Percentiles rank a stretch among this genome's conserved stretches.
Evolutionary conservation across 75 land plant species (phyloP).

Genomic region (Pinus tabuliformis): DNA sequence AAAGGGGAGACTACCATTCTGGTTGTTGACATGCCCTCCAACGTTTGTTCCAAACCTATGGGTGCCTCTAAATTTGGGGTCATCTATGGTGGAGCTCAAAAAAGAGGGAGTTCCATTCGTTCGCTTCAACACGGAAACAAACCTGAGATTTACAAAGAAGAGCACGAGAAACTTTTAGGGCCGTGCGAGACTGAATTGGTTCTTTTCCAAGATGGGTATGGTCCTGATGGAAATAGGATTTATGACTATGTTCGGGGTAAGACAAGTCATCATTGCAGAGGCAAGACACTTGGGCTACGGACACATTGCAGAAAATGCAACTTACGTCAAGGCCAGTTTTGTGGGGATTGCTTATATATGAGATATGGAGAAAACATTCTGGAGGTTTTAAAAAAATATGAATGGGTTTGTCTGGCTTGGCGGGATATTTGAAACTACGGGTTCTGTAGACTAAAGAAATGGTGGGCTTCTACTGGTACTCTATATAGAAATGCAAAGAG

Average conservation of each 20-base stretch:
- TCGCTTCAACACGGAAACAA: constrained; percentile 12
- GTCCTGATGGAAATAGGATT: constrained; percentile 60
- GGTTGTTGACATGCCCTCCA: no score
- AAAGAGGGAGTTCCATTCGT: no score
- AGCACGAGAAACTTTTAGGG: constrained; percentile 84
- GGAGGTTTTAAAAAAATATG: constrained; percentile 1
- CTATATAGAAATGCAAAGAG: no score
- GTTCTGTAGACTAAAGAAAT: constrained; percentile 73
- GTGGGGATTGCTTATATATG: constrained; percentile 91
- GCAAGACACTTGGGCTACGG: background rate
- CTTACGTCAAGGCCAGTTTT: constrained; percentile 75
- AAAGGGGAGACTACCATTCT: no score
- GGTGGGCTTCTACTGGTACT: constrained; percentile 81
- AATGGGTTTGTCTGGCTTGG: constrained; percentile 85
- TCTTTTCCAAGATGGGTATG: constrained; percentile 80
- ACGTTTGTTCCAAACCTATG: no score
- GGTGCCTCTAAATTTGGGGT: no score
- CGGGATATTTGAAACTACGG: constrained; percentile 94
- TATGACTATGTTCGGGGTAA: constrained; percentile 76
- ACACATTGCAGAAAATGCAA: constrained; percentile 68
- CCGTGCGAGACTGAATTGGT: constrained; percentile 55
- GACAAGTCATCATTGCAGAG: constrained; percentile 91
- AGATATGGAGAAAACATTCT: constrained; percentile 3
- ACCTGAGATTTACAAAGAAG: constrained; percentile 85
- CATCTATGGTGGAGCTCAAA: no score